These are phyloP conservation scores for Stentor coeruleus DNA, from an alignment of 73 alveolate genomes.

Conservation along the genomic window DNA sequence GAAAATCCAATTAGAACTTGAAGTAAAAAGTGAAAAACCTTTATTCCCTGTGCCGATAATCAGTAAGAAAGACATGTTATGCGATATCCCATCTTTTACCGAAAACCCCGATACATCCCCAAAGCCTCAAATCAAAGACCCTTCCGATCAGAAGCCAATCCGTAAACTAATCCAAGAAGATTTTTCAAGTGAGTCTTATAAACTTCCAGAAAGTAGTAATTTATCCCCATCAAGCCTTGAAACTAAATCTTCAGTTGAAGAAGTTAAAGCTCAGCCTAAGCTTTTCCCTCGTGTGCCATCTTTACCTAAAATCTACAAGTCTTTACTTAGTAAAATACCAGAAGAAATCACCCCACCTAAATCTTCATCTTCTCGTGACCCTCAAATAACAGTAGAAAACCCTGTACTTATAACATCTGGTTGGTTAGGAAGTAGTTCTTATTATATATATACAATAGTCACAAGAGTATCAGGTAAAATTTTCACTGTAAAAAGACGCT, in stretches of 20 bases:
- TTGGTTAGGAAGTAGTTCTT: conserved; percentile 2
- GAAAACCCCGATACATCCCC: neutral
- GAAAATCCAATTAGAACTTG: neutral
- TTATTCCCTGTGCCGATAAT: neutral
- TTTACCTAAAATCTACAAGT: neutral
- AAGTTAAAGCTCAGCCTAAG: neutral
- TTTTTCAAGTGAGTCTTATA: too few species aligned
- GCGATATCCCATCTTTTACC: too few species aligned
- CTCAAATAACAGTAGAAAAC: neutral
- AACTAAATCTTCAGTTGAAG: neutral
- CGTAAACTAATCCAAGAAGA: too few species aligned
- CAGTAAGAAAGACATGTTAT: neutral
- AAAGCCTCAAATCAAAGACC: neutral
- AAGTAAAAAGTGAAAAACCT: neutral
- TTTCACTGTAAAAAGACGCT: conserved; percentile 19
- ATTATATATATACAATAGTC: neutral
- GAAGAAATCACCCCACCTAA: neutral
- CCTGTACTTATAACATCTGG: conserved; percentile 2
- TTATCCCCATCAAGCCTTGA: neutral
- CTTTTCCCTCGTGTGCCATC: neutral
- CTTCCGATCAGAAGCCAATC: too few species aligned
- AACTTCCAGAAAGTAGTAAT: too few species aligned
- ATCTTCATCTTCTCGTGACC: neutral
- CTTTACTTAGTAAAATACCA: neutral
- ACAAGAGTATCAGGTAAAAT: neutral